Base-by-base conservation (phyloP, 2,329 filamentous ascomycete species). In the Cercospora sesami region DNA sequence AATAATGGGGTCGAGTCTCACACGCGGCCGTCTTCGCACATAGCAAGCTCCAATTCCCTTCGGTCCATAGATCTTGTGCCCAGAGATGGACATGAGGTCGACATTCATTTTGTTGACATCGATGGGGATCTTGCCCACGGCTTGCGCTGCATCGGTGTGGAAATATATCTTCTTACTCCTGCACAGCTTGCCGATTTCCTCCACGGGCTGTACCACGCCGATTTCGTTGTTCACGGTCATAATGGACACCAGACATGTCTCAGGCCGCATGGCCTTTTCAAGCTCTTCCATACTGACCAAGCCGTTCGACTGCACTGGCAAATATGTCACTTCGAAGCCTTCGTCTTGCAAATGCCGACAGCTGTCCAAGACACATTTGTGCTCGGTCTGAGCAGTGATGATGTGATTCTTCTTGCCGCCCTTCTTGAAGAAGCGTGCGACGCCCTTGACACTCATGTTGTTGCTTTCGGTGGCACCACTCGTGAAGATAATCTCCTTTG, bases 201-300 rank as follows among this genome's bases (percentile, higher is more conserved):
- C 91, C 67, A 99, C 82, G 0, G 95, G 95, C 81, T 99, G 95
- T 67, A 99, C 96, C n/a, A 99, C 95, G 77, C 95, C 95, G 76
- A 99, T 98, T 82, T 99, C 95, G 80, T 99, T 99, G 85, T 99
- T 99, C 76, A 99, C 95, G 0, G 95, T 90, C 95, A 99, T 99
- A 80, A 99, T 92, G 78, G 94, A 97, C 80, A 98, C 94, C 31
- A 99, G 83, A 53, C 89, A 90, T 14, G 95, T 99, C 69, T 98
- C 94, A 0, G 94, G 94, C 69, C 91, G 89, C 70, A 99, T 96
- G 26, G 94, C 93, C 23, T 89, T 91, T 81, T 96, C 91, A 31
- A 99, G 87, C 74, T 95, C 88, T 51, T 91, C 86, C 84, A 99
- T 87, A 73, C 90, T 87, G 75, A 99, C 85, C 72, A 98, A 83